Evolutionary conservation across 2,329 filamentous ascomycete genomes (phyloP), one percentile per base, ranked within the genome.

Genomic region (Stromatinia cepivora): DNA sequence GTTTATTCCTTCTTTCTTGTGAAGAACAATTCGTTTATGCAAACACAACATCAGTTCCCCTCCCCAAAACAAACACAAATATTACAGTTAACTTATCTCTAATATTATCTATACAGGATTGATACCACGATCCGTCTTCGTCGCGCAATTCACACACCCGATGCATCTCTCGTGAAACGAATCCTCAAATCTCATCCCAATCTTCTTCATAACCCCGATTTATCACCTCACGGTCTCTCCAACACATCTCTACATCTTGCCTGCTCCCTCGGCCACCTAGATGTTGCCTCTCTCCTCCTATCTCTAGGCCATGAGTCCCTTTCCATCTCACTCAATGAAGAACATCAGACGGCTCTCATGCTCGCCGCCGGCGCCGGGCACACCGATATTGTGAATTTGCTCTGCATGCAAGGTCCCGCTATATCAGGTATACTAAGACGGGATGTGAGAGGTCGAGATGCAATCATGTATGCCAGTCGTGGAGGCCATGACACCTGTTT

Each of bases 181-280:
- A 93, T 97, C 78, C 84, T 96, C 73, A 86, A 85, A 73, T 89
- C 89, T 70, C 88, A 94, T 77, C 91, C 90, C 0, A 78, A 81
- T 25, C 86, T 90, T 72, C 83, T 97, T 39, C 89, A 90, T 76
- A 97, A 97, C 77, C 92, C 93, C 3, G 92, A 97, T 79, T 86
- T 87, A 75, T 86, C 88, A 5, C 73, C 76, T 28, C 76, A 80
- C 11, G 87, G 86, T 63, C 88, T 92, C 73, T 91, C 90, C 79
- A 95, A 96, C 81, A 94, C 92, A 3, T 93, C 88, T 72, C 85
- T 97, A 52, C 93, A 97, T 79, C 85, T 97, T 3, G 92, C 93
- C 56, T 91, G 91, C 15, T 87, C 87, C 10, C 84, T 93, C 69
- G 93, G 92, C 66, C 86, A 90, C 77, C 82, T 87, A 10, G 82